Evolutionary conservation across 257 asterid species (phyloP).

Genomic region (Penstemon eatonii): DNA sequence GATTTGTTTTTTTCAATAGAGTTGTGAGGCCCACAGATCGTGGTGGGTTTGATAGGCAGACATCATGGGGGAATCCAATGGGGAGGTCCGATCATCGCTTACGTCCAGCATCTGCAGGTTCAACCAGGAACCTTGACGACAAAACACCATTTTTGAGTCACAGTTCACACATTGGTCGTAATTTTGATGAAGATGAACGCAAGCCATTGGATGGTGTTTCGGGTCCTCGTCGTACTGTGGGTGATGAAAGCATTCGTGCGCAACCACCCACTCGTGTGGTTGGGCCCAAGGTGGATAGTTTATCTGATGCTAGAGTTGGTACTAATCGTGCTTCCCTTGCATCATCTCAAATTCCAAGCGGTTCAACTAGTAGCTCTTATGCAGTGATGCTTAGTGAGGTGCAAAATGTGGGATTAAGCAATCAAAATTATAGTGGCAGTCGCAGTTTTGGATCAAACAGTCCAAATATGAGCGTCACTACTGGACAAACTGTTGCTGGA

Average conservation of each 20-base stretch:
- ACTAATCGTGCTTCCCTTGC: constrained; percentile 45
- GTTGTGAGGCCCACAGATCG: constrained; percentile 66
- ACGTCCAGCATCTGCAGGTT: constrained; percentile 87
- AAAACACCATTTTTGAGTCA: constrained; percentile 61
- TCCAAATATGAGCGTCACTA: constrained; percentile 47
- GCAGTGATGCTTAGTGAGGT: constrained; percentile 56
- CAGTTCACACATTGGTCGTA: constrained; percentile 59
- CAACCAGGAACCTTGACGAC: constrained; percentile 66
- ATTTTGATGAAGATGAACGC: constrained; percentile 95
- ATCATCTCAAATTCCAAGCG: constrained; percentile 47
- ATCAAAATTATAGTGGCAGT: constrained; percentile 41
- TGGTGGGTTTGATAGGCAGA: constrained; percentile 60
- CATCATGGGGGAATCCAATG: constrained; percentile 65
- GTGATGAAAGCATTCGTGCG: constrained; percentile 61
- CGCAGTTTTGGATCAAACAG: constrained; percentile 42
- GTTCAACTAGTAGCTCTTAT: constrained; percentile 44
- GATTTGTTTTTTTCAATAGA: constrained; percentile 41
- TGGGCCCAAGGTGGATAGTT: constrained; percentile 51
- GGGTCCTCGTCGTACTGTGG: constrained; percentile 73
- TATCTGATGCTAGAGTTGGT: constrained; percentile 46
- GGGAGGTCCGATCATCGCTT: constrained; percentile 67
- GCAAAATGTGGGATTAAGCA: constrained; percentile 42
- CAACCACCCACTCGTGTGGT: constrained; percentile 35
- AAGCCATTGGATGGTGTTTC: constrained; percentile 83
- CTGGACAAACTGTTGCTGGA: constrained; percentile 50